Conservation (phyloP, 2,329 filamentous ascomycete species). For the Whalleya microplaca region DNA sequence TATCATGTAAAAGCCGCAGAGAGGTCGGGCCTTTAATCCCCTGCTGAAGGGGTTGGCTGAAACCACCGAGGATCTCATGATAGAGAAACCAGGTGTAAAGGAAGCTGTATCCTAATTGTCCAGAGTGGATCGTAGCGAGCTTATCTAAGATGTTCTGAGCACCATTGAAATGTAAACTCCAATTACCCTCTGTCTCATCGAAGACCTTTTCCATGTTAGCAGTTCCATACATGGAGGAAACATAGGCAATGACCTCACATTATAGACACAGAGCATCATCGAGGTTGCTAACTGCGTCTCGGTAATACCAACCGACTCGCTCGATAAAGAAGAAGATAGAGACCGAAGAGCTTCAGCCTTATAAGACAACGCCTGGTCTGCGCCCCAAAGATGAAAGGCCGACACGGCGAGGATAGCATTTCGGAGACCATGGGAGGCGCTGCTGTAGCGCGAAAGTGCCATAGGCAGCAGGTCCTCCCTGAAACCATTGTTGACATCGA, state of each 20-base stretch:
- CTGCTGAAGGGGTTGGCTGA: constrained; percentile 42
- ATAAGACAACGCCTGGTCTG: constrained; percentile 45
- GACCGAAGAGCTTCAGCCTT: constrained; percentile 46
- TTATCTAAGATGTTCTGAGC: constrained; percentile 43
- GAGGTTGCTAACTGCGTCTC: constrained; percentile 49
- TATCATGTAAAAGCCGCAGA: constrained; percentile 35
- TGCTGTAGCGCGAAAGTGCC: constrained; percentile 42
- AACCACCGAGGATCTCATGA: constrained; percentile 50
- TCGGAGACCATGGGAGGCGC: constrained; percentile 43
- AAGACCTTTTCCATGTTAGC: constrained; percentile 45
- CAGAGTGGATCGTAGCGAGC: constrained; percentile 32
- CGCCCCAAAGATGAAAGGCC: constrained; percentile 46
- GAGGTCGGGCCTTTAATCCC: constrained; percentile 32
- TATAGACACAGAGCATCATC: constrained; percentile 56
- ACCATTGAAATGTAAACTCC: constrained; percentile 49
- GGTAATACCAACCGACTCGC: constrained; percentile 34
- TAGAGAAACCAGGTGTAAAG: constrained; percentile 52
- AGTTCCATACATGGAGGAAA: not conserved
- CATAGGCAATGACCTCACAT: constrained; percentile 38
- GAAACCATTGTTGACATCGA: constrained; percentile 51
- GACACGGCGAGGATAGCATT: constrained; percentile 50
- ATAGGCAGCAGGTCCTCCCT: constrained; percentile 50
- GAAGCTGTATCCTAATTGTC: constrained; percentile 41
- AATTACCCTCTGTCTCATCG: constrained; percentile 51
- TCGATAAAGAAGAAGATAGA: constrained; percentile 43